A percentile compares a stretch with the other conserved stretches of the same genome.
These are phyloP conservation scores for Yamadazyma dendronema DNA, from an alignment of 1,139 yeast genomes.

Conservation along the genomic window DNA sequence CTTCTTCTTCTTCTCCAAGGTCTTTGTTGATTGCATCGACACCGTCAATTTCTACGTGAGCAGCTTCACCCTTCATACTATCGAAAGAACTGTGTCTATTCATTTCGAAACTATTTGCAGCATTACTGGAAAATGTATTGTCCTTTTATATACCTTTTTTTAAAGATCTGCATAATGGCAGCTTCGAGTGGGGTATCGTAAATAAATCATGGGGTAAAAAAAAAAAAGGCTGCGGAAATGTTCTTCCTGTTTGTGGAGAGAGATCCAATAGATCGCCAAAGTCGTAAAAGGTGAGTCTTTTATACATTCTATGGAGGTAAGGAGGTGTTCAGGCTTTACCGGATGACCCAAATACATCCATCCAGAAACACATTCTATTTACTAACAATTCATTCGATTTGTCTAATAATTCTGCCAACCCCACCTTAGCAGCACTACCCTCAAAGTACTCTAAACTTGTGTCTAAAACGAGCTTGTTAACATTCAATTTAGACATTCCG, in stretches of 20 bases:
- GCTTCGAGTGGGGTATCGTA: too few species aligned
- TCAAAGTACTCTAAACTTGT: conserved; percentile 12
- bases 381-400: conserved; percentile 9
- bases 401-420: conserved; percentile 12
- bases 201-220: too few species aligned
- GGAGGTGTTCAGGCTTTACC: too few species aligned
- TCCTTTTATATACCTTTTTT: too few species aligned
- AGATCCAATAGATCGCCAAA: too few species aligned
- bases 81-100: not conserved
- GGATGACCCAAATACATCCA: conserved; percentile 12
- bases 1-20: conserved; percentile 5
- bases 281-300: too few species aligned
- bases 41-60: not conserved
- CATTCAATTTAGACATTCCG: conserved; percentile 13
- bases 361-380: conserved; percentile 13
- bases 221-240: too few species aligned
- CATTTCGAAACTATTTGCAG: not conserved
- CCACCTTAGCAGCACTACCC: conserved; percentile 8
- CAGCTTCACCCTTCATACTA: conserved; percentile 1
- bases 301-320: too few species aligned
- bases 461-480: conserved; percentile 12
- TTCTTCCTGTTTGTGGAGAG: too few species aligned
- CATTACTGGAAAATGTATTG: too few species aligned
- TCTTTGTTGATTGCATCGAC: not conserved
- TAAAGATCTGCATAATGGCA: too few species aligned